These are phyloP conservation scores for Oryza brachyantha DNA, from an alignment of 176 grass and related monocot species.

Conservation along the genomic window DNA sequence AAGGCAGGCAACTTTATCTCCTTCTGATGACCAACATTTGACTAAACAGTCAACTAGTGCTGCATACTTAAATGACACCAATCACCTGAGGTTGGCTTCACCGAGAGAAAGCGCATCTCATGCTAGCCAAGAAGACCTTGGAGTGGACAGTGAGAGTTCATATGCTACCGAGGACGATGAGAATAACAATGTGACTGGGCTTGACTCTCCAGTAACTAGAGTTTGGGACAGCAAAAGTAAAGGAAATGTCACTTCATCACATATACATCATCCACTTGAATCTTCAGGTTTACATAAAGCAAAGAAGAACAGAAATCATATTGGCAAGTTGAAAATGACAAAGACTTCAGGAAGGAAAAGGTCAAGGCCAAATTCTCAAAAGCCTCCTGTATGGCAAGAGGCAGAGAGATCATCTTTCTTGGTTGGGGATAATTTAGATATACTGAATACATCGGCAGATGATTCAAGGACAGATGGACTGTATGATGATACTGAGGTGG, in stretches of 20 bases:
- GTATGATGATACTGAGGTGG: slow-evolving; percentile 48
- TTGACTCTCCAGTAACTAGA: slow-evolving; percentile 93
- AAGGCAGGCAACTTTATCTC: slow-evolving; percentile 10
- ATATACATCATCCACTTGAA: slow-evolving; percentile 96
- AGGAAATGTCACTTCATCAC: slow-evolving; percentile 59
- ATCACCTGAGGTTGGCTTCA: slow-evolving; percentile 27
- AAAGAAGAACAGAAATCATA: slow-evolving; percentile 61
- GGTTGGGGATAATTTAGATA: slow-evolving; percentile 50
- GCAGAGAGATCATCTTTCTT: slow-evolving; percentile 59
- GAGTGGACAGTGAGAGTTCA: slow-evolving; percentile 67
- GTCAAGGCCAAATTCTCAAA: slow-evolving; percentile 58
- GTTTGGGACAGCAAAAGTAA: slow-evolving; percentile 99
- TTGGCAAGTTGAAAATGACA: slow-evolving; percentile 56
- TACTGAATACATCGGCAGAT: slow-evolving; percentile 48
- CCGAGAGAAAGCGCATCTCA: slow-evolving; percentile 41
- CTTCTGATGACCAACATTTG: slow-evolving; percentile 21
- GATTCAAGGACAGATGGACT: slow-evolving; percentile 47
- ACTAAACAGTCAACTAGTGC: slow-evolving; percentile 31
- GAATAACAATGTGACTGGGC: slow-evolving; percentile 72
- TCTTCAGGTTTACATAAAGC: slow-evolving; percentile 51
- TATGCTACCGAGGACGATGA: slow-evolving; percentile 69
- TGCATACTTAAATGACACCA: slow-evolving; percentile 45
- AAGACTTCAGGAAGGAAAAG: slow-evolving; percentile 71
- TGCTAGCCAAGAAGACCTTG: slow-evolving; percentile 51
- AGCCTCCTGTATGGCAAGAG: slow-evolving; percentile 65